phyloP scores from a whole-genome alignment of 805 yeast species.

The Kuraishia ogatae region DNA sequence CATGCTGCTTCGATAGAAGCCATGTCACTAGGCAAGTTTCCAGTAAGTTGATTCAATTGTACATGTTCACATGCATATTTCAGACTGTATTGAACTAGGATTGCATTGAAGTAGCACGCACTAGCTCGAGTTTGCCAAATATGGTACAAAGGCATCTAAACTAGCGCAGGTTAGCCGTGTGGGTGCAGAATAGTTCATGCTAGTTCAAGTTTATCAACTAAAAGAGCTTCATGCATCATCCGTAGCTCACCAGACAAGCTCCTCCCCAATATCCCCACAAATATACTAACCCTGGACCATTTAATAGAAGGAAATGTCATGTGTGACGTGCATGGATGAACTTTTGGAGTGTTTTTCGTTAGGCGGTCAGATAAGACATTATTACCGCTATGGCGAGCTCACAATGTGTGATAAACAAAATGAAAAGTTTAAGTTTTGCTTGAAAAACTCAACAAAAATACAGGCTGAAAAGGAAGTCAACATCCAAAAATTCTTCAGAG shows the following conservation, averaged over 20 bases:
- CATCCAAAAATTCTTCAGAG: conserved; percentile 66
- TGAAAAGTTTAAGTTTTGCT: conserved; percentile 73
- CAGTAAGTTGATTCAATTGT: conserved; percentile 15
- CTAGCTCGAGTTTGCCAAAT: no score
- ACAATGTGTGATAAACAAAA: conserved; percentile 63
- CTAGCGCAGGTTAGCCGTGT: no score
- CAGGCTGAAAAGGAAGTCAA: conserved; percentile 39
- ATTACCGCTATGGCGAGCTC: conserved; percentile 76
- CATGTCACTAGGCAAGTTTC: conserved; percentile 18
- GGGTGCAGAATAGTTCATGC: not conserved
- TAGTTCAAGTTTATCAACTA: not conserved
- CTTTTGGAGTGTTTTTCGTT: conserved; percentile 78
- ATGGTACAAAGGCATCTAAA: no score
- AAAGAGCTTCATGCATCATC: not conserved
- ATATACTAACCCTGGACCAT: conserved; percentile 1
- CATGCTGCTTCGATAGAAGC: conserved; percentile 19
- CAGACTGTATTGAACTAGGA: not conserved
- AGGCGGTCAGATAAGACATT: conserved; percentile 82
- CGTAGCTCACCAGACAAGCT: no score
- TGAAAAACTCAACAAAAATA: conserved; percentile 45
- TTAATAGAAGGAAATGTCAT: conserved; percentile 38
- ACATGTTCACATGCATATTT: not conserved
- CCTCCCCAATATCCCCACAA: not conserved
- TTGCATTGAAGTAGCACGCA: no score
- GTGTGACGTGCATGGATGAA: conserved; percentile 82